phyloP scores from a whole-genome alignment of 805 yeast species.

The Saccharomycopsis capsularis region DNA sequence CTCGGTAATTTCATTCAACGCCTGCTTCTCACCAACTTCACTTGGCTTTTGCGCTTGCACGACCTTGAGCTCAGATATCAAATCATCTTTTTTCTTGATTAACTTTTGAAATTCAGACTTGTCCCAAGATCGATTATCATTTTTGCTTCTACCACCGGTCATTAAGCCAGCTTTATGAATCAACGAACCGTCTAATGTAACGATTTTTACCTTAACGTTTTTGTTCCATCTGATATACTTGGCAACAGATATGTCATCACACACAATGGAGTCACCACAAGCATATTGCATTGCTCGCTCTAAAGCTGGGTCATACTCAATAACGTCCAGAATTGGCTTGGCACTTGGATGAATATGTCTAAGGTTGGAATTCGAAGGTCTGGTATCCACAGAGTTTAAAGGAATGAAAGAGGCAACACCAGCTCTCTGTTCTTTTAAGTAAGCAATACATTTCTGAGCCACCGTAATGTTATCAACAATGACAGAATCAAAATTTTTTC shows the following conservation, averaged over 20 bases:
- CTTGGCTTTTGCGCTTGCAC: constrained; percentile 41
- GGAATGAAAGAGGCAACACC: constrained; percentile 90
- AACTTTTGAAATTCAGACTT: constrained; percentile 57
- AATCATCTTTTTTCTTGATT: constrained; percentile 41
- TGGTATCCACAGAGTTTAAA: constrained; percentile 62
- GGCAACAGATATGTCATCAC: constrained; percentile 66
- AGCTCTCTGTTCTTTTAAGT: constrained; percentile 74
- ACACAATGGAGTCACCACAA: constrained; percentile 72
- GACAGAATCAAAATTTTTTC: constrained; percentile 72
- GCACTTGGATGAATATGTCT: constrained; percentile 48
- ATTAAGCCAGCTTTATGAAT: constrained; percentile 82
- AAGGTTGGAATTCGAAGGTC: constrained; percentile 45
- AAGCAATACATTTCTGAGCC: constrained; percentile 71
- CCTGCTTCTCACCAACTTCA: constrained; percentile 47
- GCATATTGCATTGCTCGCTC: constrained; percentile 77
- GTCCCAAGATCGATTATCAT: constrained; percentile 54
- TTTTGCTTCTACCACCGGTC: constrained; percentile 79
- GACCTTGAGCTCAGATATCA: constrained; percentile 42
- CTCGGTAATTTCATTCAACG: constrained; percentile 48
- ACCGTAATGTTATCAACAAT: constrained; percentile 67
- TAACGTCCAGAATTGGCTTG: constrained; percentile 65
- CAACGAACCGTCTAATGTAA: constrained; percentile 76
- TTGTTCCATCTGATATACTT: constrained; percentile 63
- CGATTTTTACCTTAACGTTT: constrained; percentile 55
- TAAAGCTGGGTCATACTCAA: constrained; percentile 57